phyloP scores from a whole-genome alignment of 1,284 basidiomycete genomes.

The Tranzscheliella williamsii region DNA sequence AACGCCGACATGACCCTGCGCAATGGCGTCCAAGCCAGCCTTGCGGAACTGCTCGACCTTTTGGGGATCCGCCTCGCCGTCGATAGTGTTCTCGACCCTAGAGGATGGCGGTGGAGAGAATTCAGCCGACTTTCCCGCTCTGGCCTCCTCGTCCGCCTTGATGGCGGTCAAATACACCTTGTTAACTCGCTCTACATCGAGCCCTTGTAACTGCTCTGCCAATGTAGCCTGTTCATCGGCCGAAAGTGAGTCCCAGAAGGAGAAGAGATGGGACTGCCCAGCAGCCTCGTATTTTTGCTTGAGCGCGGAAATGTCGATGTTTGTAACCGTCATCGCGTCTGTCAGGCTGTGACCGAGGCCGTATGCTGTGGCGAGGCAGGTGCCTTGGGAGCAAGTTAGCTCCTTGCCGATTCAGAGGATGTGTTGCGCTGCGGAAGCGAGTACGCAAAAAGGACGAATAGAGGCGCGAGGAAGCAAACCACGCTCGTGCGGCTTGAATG shows the following conservation, averaged over 20 bases:
- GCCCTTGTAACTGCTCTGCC: slow-evolving; percentile 73
- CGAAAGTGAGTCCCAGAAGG: slow-evolving; percentile 79
- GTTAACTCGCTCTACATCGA: slow-evolving; percentile 91
- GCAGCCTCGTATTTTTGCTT: slow-evolving; percentile 66
- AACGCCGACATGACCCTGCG: slow-evolving; percentile 81
- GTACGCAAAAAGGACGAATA: no score
- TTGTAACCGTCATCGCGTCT: neutral
- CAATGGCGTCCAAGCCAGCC: slow-evolving; percentile 79
- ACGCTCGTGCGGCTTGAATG: no score
- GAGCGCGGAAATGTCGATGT: slow-evolving; percentile 22
- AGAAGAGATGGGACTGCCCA: slow-evolving; percentile 84
- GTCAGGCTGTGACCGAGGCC: no score
- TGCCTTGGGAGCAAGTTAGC: no score
- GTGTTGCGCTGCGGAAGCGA: no score
- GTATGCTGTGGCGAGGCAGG: no score
- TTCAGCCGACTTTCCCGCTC: slow-evolving; percentile 62
- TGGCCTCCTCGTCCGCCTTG: slow-evolving; percentile 69
- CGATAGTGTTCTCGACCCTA: slow-evolving; percentile 41
- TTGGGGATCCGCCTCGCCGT: slow-evolving; percentile 36
- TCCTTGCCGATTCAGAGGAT: no score
- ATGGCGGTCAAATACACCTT: slow-evolving; percentile 80
- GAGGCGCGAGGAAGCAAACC: no score
- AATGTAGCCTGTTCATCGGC: slow-evolving; percentile 71
- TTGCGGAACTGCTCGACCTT: slow-evolving; percentile 66
- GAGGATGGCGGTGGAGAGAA: slow-evolving; percentile 45